Evolutionary conservation across 345 rosid genomes (phyloP).

Genomic region (Moricandia arvensis): DNA sequence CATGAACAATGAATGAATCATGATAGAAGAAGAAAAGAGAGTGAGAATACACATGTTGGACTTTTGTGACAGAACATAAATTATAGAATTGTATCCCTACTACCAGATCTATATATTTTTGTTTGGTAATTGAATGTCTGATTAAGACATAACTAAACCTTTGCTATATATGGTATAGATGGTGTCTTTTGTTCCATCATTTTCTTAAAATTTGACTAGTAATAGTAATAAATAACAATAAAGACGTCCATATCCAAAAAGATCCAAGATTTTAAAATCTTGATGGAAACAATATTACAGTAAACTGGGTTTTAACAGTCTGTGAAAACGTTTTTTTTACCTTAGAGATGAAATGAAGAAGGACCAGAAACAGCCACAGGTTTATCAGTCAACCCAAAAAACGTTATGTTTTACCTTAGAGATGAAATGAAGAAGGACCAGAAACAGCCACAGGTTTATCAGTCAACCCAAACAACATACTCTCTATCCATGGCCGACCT

Average conservation of each 20-base stretch:
- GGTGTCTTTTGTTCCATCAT: constrained; percentile 8
- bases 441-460: constrained; percentile 72
- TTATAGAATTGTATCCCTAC: constrained; percentile 21
- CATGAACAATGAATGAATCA: constrained; percentile 12
- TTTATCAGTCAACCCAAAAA: constrained; percentile 44
- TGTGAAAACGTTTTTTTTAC: constrained; percentile 2
- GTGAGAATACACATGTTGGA: constrained; percentile 9
- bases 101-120: background rate
- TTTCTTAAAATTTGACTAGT: constrained; percentile 13
- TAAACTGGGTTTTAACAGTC: constrained; percentile 4
- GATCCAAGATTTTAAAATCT: constrained; percentile 14
- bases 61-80: constrained; percentile 24
- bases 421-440: constrained; percentile 74
- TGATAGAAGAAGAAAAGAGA: constrained; percentile 8
- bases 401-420: constrained; percentile 31
- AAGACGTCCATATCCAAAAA: constrained; percentile 18
- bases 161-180: constrained; percentile 18
- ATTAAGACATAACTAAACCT: constrained; percentile 21
- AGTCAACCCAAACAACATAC: background rate
- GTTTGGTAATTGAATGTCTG: constrained; percentile 25
- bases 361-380: constrained; percentile 76
- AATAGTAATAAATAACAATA: constrained; percentile 7
- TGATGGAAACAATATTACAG: constrained; percentile 8
- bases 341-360: constrained; percentile 57
- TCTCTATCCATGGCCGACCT: too few species aligned